Conservation (phyloP, 2,329 filamentous ascomycete species). For the Neofusicoccum kwambonambiense region DNA sequence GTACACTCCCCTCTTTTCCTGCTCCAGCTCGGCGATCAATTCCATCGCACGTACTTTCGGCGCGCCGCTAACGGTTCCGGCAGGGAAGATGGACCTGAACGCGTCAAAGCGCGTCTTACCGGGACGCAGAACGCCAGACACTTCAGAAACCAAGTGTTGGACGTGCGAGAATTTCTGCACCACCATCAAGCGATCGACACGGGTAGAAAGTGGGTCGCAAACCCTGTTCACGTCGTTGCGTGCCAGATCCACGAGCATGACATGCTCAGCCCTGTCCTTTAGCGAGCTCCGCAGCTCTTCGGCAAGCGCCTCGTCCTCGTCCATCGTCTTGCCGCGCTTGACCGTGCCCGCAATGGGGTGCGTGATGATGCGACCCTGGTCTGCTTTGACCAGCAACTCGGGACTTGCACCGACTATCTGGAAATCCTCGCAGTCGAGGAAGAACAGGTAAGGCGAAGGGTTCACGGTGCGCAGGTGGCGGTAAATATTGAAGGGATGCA, state of each 20-base stretch:
- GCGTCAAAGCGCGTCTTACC: constrained; percentile 91
- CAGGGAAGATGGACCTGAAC: constrained; percentile 94
- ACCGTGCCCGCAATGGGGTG: constrained; percentile 97
- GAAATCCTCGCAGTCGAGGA: constrained; percentile 86
- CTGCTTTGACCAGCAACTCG: constrained; percentile 89
- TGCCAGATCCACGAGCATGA: constrained; percentile 96
- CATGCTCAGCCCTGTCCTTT: constrained; percentile 69
- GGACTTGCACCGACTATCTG: constrained; percentile 94
- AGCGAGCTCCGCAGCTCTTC: constrained; percentile 73
- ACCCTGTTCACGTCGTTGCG: constrained; percentile 96
- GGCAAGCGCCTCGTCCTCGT: constrained; percentile 79
- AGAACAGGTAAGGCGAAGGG: constrained; percentile 96
- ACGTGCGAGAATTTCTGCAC: constrained; percentile 75
- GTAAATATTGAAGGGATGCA: constrained; percentile 99
- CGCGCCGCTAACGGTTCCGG: constrained; percentile 90
- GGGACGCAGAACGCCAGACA: constrained; percentile 81
- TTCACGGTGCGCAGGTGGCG: constrained; percentile 95
- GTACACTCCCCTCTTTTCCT: constrained; percentile 92
- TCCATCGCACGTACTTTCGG: constrained; percentile 98
- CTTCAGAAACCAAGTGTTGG: constrained; percentile 94
- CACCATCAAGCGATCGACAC: constrained; percentile 88
- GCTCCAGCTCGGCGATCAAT: constrained; percentile 89
- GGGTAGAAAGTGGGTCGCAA: constrained; percentile 83
- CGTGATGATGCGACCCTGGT: constrained; percentile 83
- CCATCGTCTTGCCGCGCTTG: constrained; percentile 74